Evolutionary conservation across 768 basidiomycete species (phyloP).

Genomic region (Lepiota brunneoincarnata): DNA sequence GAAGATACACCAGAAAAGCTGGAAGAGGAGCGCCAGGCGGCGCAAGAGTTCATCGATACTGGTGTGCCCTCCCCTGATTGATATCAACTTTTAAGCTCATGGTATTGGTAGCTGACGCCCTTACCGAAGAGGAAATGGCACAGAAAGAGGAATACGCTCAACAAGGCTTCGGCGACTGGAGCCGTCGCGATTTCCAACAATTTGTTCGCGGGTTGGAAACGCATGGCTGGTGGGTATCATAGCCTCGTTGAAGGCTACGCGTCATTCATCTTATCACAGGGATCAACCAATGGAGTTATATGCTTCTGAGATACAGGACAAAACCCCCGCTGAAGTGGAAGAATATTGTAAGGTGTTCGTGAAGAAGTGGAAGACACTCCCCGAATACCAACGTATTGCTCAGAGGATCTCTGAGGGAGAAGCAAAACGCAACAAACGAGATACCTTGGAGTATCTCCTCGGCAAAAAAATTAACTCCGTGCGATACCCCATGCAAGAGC

Average conservation of each 20-base stretch:
- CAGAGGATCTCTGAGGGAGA: conserved; percentile 88
- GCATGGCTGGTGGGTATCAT: conserved; percentile 69
- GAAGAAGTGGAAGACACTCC: conserved; percentile 82
- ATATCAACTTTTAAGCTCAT: not conserved
- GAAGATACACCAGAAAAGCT: conserved; percentile 83
- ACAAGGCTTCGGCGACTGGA: conserved; percentile 90
- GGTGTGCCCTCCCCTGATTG: conserved; percentile 39
- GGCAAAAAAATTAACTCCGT: conserved; percentile 80
- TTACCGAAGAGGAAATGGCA: conserved; percentile 84
- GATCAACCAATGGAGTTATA: conserved; percentile 64
- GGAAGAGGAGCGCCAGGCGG: conserved; percentile 74
- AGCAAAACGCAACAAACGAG: conserved; percentile 83
- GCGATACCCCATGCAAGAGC: conserved; percentile 92
- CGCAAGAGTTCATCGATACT: conserved; percentile 86
- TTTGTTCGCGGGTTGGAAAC: conserved; percentile 66
- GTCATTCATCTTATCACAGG: conserved; percentile 32
- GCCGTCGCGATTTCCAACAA: conserved; percentile 89
- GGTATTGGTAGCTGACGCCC: conserved; percentile 68
- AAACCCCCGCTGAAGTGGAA: conserved; percentile 74
- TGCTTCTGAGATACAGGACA: conserved; percentile 81
- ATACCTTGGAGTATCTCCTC: conserved; percentile 76
- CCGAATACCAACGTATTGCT: conserved; percentile 79
- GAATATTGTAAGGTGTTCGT: conserved; percentile 82
- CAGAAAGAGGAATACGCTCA: conserved; percentile 76
- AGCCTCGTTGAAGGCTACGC: not conserved